phyloP scores from a whole-genome alignment of 2,329 filamentous ascomycete species.

The Lasiodiplodia sp. region DNA sequence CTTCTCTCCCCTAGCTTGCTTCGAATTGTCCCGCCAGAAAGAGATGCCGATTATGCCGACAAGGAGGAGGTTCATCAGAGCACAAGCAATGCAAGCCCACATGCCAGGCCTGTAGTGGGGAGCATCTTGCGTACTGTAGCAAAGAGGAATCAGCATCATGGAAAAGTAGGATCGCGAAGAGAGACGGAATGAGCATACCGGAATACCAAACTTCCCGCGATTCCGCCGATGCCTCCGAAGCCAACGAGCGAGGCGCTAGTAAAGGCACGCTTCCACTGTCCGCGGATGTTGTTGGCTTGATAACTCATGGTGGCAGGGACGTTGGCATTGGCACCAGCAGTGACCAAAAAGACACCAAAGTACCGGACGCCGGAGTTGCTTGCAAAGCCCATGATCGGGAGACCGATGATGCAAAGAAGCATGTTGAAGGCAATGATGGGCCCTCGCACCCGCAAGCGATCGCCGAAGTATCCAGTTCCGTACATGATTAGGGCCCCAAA shows the following conservation, averaged over 20 bases:
- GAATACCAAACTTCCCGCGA: constrained; percentile 77
- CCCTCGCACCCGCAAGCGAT: constrained; percentile 71
- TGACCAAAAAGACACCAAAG: constrained; percentile 78
- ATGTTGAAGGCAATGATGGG: constrained; percentile 72
- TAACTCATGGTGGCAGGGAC: constrained; percentile 78
- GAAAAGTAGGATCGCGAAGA: not conserved
- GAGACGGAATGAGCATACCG: constrained; percentile 33
- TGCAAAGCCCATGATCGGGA: constrained; percentile 76
- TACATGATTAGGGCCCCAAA: constrained; percentile 48
- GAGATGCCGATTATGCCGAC: constrained; percentile 42
- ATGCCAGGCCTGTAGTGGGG: constrained; percentile 47
- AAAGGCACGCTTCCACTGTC: constrained; percentile 88
- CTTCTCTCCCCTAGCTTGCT: constrained; percentile 50
- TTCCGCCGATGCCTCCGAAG: constrained; percentile 80
- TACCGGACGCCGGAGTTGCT: constrained; percentile 66
- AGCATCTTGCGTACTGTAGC: constrained; percentile 45
- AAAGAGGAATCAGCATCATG: not conserved
- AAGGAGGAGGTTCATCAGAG: constrained; percentile 46
- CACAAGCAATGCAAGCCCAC: constrained; percentile 49
- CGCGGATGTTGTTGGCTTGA: constrained; percentile 87
- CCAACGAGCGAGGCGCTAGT: constrained; percentile 78
- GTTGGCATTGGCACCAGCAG: constrained; percentile 79
- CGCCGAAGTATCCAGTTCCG: constrained; percentile 69
- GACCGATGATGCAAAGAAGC: constrained; percentile 70
- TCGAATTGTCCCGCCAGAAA: constrained; percentile 47